phyloP scores from a whole-genome alignment of 2,329 filamentous ascomycete genomes.

The Arthrobotrys sinensis region DNA sequence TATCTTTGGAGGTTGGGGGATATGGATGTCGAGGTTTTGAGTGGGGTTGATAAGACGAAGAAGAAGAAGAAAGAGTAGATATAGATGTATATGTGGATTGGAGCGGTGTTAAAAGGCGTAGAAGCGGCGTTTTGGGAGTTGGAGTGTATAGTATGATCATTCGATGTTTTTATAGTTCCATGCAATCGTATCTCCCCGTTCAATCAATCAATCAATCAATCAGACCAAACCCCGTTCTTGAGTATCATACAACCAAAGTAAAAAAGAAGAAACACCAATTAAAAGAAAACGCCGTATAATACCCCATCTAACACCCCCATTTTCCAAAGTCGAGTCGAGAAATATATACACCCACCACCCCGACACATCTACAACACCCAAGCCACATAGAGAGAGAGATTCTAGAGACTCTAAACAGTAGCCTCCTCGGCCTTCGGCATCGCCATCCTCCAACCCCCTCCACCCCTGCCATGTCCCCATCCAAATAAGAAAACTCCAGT shows the following conservation, averaged over 20 bases:
- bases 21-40: conserved; percentile 77
- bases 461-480: conserved; percentile 48
- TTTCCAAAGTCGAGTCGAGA: conserved; percentile 9
- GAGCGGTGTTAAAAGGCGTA: no score
- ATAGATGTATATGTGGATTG: background rate
- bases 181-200: no score
- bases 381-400: background rate
- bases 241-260: conserved; percentile 22
- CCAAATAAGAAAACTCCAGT: conserved; percentile 56
- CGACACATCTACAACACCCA: background rate
- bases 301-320: conserved; percentile 6
- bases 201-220: no score
- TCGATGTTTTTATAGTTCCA: conserved; percentile 3
- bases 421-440: conserved; percentile 50
- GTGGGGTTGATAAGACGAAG: conserved; percentile 19
- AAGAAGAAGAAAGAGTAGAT: conserved; percentile 25
- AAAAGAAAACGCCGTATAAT: conserved; percentile 5
- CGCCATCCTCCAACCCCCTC: conserved; percentile 53
- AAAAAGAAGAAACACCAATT: background rate
- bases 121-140: background rate
- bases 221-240: background rate
- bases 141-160: background rate
- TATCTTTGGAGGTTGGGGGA: conserved; percentile 91
- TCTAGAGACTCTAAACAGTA: conserved; percentile 20
- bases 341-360: conserved; percentile 21